Base-by-base conservation (phyloP, 2,329 filamentous ascomycete species). In the Penicillium expansum region DNA sequence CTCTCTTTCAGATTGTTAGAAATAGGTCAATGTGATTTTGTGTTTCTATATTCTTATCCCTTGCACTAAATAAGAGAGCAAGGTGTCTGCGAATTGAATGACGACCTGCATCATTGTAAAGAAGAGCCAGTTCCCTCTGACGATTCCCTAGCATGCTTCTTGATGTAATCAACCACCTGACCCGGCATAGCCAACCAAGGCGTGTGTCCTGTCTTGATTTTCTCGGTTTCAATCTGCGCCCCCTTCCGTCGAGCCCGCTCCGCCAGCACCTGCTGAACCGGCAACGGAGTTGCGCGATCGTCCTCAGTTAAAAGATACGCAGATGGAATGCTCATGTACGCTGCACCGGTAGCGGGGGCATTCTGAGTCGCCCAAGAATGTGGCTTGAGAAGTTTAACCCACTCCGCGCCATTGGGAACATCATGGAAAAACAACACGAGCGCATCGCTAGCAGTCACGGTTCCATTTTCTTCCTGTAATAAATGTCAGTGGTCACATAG, bases 361-460 rank as follows among this genome's bases (percentile, higher is more conserved):
- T 59, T 65, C 30, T 69, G 67, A 8, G 69, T 69, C 10, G 58
- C 64, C 64, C 64, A 70, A 11, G 71, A 65, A 59, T 73, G 69
- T 11, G 70, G 70, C 3, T 63, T 65, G 6, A 73, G 65, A 10
- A 62, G 63, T 20, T 59, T 39, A 8, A 63, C 69, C 68, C 70
- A 74, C 20, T 67, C 41, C 29, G 59, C 48, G 5, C 69, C 68
- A 49, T 69, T 64, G 2, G 66, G 64, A 13, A 69, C 66, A 45
- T 72, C 71, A 29, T 72, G 69, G 56, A 73, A 71, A 39, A 73
- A 71, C 1, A 71, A 53, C 2, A 41, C 48, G 14, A 61, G 61
- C 0, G 69, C 66, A 30, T 70, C 67, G 11, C 49, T 62, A 0
- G 69, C 44, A 5, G 56, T 64, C 9, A 71, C 63, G 0, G 69